Base-by-base conservation (phyloP, 345 rosid species). In the Syzygium aqueum region DNA sequence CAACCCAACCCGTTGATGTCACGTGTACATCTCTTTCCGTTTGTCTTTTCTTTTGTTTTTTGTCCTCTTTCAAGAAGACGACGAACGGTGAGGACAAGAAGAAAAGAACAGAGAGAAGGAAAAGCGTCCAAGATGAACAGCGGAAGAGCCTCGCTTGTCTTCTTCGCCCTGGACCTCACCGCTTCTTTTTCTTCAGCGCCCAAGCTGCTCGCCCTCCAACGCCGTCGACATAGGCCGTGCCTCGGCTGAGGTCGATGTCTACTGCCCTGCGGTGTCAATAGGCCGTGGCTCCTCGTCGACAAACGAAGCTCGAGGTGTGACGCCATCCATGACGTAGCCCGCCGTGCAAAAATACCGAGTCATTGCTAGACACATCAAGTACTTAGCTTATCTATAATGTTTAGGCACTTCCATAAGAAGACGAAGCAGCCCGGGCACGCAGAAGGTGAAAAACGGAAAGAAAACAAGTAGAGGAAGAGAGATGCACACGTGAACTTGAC, bases 151-250 rank as follows among this genome's bases (percentile, higher is more conserved):
- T 65, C 22, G 22, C 33, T 59, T 59, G 67, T 12, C 30, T 12
- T 27, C 30, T 61, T 61, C 33, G 33, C 33, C 67, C 67, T 1
- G 17, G 67, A 61, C 67, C 67, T n/a, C 67, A 7, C 33, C 30
- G 13, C 5, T 61, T n/a, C 27, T 27, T 59, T 61, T 61, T 63
- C 30, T 63, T 28, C 37, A 2, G 1, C 9, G 21, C 10, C 40
- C 21, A 65, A 65, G 77, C 10, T 63, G 11, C 21, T 15, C 1
- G 6, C 8, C 43, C 77, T 15, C 43, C 77, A 13, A 13, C 3
- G 5, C 37, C 27, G n/a, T 63, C 59, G 85, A 19, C 94, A 28
- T 96, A 96, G 99, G 99, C 23, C 94, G 96, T 89, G 9, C 89
- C 53, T 91, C 97, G 59, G 87, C 88, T n/a, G 92, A 91, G 83